A percentile compares a stretch with the other conserved stretches of the same genome.
Evolutionary conservation across 2,329 filamentous ascomycete genomes (phyloP).

Genomic region (Epichloe sp.): DNA sequence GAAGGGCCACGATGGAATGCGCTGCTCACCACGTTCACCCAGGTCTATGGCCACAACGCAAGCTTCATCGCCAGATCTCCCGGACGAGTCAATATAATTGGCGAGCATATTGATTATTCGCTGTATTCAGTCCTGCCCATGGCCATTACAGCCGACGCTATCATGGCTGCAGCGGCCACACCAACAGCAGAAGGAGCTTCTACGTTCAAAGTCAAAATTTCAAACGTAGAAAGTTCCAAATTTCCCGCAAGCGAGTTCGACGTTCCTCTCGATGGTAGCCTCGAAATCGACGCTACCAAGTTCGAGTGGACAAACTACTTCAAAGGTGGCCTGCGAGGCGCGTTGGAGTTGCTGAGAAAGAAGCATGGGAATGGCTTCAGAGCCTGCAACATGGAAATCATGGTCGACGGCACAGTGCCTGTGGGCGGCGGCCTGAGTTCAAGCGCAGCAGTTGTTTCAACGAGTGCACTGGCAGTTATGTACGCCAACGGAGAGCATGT

Average conservation of each 20-base stretch:
- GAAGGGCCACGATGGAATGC: slow-evolving; percentile 65
- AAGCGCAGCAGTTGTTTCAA: slow-evolving; percentile 85
- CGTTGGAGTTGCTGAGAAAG: slow-evolving; percentile 62
- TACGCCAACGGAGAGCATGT: slow-evolving; percentile 64
- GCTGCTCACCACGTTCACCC: slow-evolving; percentile 58
- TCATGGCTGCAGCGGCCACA: slow-evolving; percentile 62
- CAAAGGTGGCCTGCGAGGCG: slow-evolving; percentile 77
- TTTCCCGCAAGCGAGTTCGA: slow-evolving; percentile 67
- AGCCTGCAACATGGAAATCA: slow-evolving; percentile 65
- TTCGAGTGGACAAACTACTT: slow-evolving; percentile 99
- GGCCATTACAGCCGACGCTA: slow-evolving; percentile 82
- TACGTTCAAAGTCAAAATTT: slow-evolving; percentile 58
- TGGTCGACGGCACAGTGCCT: slow-evolving; percentile 86
- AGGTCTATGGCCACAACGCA: slow-evolving; percentile 54
- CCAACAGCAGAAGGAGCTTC: slow-evolving; percentile 34
- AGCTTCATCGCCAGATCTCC: slow-evolving; percentile 82
- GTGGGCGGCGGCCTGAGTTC: slow-evolving; percentile 86
- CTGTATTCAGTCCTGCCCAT: slow-evolving; percentile 93
- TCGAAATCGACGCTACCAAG: slow-evolving; percentile 73
- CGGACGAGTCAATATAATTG: slow-evolving; percentile 94
- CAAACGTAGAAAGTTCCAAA: slow-evolving; percentile 63
- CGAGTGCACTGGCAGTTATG: slow-evolving; percentile 79
- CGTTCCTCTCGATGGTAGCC: slow-evolving; percentile 45
- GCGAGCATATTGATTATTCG: slow-evolving; percentile 98
- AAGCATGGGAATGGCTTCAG: slow-evolving; percentile 48